Conservation (phyloP, 352 stramenopile genomes). For the Phytophthora uliginosa region DNA sequence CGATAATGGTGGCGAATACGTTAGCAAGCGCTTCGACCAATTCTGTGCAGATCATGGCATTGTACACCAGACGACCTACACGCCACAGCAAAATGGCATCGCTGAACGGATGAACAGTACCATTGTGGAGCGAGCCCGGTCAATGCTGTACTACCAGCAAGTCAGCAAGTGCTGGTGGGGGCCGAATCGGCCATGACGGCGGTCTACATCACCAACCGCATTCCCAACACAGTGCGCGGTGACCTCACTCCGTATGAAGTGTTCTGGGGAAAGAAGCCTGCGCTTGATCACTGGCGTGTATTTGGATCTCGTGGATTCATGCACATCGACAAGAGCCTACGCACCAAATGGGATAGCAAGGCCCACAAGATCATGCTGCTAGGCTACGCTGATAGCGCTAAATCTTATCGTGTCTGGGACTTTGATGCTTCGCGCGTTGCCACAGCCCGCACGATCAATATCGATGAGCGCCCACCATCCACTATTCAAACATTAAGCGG, state of each 20-base stretch:
- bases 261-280: conserved; percentile 4
- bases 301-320: conserved; percentile 28
- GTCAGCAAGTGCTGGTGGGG: conserved; percentile 18
- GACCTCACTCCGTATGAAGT: conserved; percentile 13
- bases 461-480: conserved; percentile 5
- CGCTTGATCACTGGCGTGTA: conserved; percentile 18
- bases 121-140: conserved; percentile 5
- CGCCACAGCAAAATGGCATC: conserved; percentile 23
- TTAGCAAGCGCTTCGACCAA: conserved; percentile 10
- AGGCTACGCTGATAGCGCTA: conserved; percentile 2
- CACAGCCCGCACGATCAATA: conserved; percentile 3
- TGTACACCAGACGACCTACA: conserved; percentile 20
- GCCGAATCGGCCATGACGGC: conserved; percentile 10
- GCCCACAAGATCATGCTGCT: conserved; percentile 18
- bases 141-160: conserved; percentile 19
- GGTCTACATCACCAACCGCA: conserved; percentile 13
- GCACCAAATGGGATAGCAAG: conserved; percentile 24
- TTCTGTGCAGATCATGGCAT: conserved; percentile 19
- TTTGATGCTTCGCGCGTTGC: background rate
- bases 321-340: conserved; percentile 17
- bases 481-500: background rate
- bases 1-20: conserved; percentile 18
- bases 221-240: conserved; percentile 7
- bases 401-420: conserved; percentile 23
- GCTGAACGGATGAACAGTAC: conserved; percentile 26